These are phyloP conservation scores for Meira nashicola DNA, from an alignment of 1,284 basidiomycete genomes.

Conservation along the genomic window DNA sequence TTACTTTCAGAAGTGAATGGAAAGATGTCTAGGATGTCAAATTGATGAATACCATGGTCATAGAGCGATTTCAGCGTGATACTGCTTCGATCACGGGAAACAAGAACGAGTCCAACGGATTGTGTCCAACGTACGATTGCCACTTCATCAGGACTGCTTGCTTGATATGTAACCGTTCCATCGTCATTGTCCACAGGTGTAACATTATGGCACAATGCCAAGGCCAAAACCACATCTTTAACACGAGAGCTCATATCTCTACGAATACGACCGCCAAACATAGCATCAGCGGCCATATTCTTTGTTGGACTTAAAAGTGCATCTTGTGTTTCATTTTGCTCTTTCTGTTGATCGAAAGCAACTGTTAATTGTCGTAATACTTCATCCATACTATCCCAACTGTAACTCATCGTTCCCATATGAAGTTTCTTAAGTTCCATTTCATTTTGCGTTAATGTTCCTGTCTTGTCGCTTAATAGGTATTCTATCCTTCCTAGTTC, in stretches of 20 bases:
- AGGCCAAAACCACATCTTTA: constrained; percentile 84
- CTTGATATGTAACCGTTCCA: constrained; percentile 90
- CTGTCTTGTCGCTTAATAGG: constrained; percentile 92
- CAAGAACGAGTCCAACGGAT: constrained; percentile 82
- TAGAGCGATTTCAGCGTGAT: constrained; percentile 58
- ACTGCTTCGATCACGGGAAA: constrained; percentile 77
- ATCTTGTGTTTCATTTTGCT: background rate
- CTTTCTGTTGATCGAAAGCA: constrained; percentile 58
- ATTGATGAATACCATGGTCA: constrained; percentile 58
- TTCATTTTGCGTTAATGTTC: constrained; percentile 95
- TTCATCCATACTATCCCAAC: constrained; percentile 95
- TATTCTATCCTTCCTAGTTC: constrained; percentile 95
- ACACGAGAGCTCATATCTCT: constrained; percentile 92
- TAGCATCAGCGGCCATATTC: constrained; percentile 63
- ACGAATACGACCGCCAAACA: constrained; percentile 73
- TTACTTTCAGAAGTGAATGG: constrained; percentile 97
- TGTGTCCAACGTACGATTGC: constrained; percentile 98
- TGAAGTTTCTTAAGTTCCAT: constrained; percentile 99
- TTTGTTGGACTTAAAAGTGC: constrained; percentile 8
- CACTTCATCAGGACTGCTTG: constrained; percentile 96
- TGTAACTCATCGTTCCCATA: constrained; percentile 97
- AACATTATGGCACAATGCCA: constrained; percentile 96
- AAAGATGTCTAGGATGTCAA: constrained; percentile 88
- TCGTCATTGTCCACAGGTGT: constrained; percentile 93
- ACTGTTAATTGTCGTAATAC: constrained; percentile 79